Base-by-base conservation (phyloP, 2,329 filamentous ascomycete genomes). In the Cercospora zeae-maydis region DNA sequence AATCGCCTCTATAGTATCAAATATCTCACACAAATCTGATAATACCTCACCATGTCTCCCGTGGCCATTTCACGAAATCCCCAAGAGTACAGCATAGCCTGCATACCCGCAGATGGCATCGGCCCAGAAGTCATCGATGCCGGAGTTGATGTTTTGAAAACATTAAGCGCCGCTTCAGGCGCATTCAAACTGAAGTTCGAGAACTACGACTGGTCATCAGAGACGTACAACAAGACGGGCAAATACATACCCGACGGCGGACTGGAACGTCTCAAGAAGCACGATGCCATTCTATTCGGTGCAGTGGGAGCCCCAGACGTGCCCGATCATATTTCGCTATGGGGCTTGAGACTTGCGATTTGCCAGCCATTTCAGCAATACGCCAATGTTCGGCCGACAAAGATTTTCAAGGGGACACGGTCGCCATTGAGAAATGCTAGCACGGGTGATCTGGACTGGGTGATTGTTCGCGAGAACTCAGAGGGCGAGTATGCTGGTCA, bases 91-190 rank as follows among this genome's bases (percentile, higher is more conserved):
- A 78, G 73, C 57, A 86, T 89, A 64, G 86, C 86, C n/a, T 82
- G 80, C 31, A 88, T 90, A 59, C 86, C 87, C 0, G 88, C 85
- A 7, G 88, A 90, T 70, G 88, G 88, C 59, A 90, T 90, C 64
- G 88, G 88, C 1, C 82, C 82, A 1, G 88, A 90, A 74, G 87
- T 90, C 10, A 84, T 88, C 74, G 78, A 81, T 33, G 86, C 86
- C 1, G 86, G 86, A 1, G 83, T 89, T 8, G 78, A 82, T 45
- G 88, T 88, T 0, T 75, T 91, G 56, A 80, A 86, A 65, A 80
- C 81, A 13, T 74, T 88, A 0, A 77, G 80, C 4, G 72, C 78
- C 34, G 67, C 67, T 3, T 77, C 81, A 1, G 79, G 82, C 39
- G 81, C 82, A 0, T 90, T 91, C 73, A 70, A 77, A 13, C 77